Percentiles rank a stretch among this genome's conserved stretches.
Conservation (phyloP, 805 yeast species). For the Lachancea sp. region DNA sequence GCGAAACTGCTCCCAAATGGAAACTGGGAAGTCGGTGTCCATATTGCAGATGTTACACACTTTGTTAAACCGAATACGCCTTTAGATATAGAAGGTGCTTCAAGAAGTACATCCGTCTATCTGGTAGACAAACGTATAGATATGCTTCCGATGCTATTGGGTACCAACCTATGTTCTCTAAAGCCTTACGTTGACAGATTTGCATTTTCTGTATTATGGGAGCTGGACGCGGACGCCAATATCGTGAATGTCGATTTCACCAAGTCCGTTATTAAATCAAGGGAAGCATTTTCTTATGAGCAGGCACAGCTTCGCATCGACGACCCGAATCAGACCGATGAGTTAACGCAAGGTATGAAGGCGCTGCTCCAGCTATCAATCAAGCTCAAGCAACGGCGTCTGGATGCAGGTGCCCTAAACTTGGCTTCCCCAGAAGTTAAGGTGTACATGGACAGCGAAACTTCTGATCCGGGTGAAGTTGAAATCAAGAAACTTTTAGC, state of each 20-base stretch:
- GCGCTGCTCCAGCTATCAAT: slow-evolving; percentile 73
- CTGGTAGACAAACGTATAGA: slow-evolving; percentile 97
- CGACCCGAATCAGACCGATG: slow-evolving; percentile 68
- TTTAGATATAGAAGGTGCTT: slow-evolving; percentile 90
- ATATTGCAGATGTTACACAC: slow-evolving; percentile 97
- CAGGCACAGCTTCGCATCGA: slow-evolving; percentile 90
- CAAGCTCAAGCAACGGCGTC: slow-evolving; percentile 73
- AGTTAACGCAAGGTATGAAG: slow-evolving; percentile 84
- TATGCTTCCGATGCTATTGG: slow-evolving; percentile 92
- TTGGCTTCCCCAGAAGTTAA: slow-evolving; percentile 97
- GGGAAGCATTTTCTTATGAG: slow-evolving; percentile 93
- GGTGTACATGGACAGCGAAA: slow-evolving; percentile 94
- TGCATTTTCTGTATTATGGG: slow-evolving; percentile 96
- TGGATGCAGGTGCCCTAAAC: slow-evolving; percentile 94
- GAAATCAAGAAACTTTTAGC: slow-evolving; percentile 83
- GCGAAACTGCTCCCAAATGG: slow-evolving; percentile 84
- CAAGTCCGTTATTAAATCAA: slow-evolving; percentile 82
- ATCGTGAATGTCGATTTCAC: slow-evolving; percentile 72
- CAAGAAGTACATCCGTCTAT: slow-evolving; percentile 95
- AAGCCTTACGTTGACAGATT: slow-evolving; percentile 93
- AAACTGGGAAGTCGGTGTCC: slow-evolving; percentile 95
- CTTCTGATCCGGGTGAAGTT: slow-evolving; percentile 93
- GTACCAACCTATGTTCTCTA: slow-evolving; percentile 92
- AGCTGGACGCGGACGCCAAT: slow-evolving; percentile 77
- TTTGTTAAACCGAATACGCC: slow-evolving; percentile 92